These are phyloP conservation scores for Cyberlindnera petersonii DNA, from an alignment of 805 yeast species.

Conservation along the genomic window DNA sequence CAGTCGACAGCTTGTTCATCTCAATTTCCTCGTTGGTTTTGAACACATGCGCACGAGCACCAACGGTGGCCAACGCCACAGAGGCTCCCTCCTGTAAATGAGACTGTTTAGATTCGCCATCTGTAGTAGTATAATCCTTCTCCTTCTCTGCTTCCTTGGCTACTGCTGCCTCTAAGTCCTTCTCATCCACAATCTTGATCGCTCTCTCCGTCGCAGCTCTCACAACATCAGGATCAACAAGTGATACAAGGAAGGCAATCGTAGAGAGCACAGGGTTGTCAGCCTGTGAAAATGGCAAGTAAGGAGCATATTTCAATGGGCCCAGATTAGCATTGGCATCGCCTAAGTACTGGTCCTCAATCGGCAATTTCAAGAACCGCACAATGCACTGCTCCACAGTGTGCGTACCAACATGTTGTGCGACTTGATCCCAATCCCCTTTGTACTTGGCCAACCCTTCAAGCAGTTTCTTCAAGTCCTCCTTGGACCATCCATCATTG, in stretches of 20 bases:
- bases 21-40: constrained; percentile 79
- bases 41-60: constrained; percentile 74
- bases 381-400: constrained; percentile 77
- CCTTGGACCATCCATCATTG: constrained; percentile 61
- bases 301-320: constrained; percentile 76
- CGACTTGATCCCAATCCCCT: constrained; percentile 77
- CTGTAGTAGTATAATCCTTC: constrained; percentile 25
- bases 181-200: constrained; percentile 31
- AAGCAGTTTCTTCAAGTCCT: constrained; percentile 56
- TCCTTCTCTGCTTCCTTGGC: constrained; percentile 20
- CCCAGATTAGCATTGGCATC: constrained; percentile 43
- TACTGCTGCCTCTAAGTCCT: constrained; percentile 19
- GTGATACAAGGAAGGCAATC: constrained; percentile 78
- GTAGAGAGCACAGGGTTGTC: constrained; percentile 95
- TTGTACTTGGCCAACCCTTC: constrained; percentile 58
- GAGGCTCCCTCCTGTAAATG: constrained; percentile 30
- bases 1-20: constrained; percentile 54
- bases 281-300: constrained; percentile 76
- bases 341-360: constrained; percentile 68
- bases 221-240: constrained; percentile 84
- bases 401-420: constrained; percentile 61
- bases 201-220: constrained; percentile 74
- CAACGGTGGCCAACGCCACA: constrained; percentile 34
- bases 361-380: constrained; percentile 74
- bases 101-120: constrained; percentile 34